Base-by-base conservation (phyloP, 2,329 filamentous ascomycete species). In the Talaromyces atroroseus region DNA sequence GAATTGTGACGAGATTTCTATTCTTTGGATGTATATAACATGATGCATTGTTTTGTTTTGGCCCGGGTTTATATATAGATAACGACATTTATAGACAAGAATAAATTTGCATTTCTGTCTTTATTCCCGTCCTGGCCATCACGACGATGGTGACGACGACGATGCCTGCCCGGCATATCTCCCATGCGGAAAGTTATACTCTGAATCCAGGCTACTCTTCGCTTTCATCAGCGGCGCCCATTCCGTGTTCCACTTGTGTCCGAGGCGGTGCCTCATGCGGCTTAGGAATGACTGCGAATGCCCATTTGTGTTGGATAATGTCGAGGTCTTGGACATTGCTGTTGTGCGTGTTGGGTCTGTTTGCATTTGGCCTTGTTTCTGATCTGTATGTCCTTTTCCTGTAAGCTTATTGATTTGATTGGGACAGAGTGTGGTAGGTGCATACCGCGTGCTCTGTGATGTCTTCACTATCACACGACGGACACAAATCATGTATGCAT, bases 221-320 rank as follows among this genome's bases (percentile, higher is more conserved):
- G 62, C 61, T 14, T 59, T 58, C 59, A 63, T 61, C 46, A 64
- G 21, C 12, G 60, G 54, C 5, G 61, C 62, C 62, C 60, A 64
- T 12, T 58, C 50, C 29, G 50, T 44, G 2, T 21, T 49, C 23
- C 47, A 57, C 32, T 56, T 54, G 29, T 47, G 23, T 11, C 40
- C 38, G 26, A 57, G 36, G 16, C 49, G 48, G 26, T 49, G 47
- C 34, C 14, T 54, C 32, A 57, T 36, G n/a, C 56, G 53, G 49
- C 56, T 11, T 10, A 58, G 38, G 14, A 58, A 46, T n/a, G 56
- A 58, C 5, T 18, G 21, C n/a, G 50, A 47, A 34, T 49, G 29
- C 32, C 38, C 36, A 6, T 52, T 44, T 52, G 49, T 10, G n/a
- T 12, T 53, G 18, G 40, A 52, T 34, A 12, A 12, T 21, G 23